phyloP scores from a whole-genome alignment of 768 basidiomycete genomes.

The Mycena galericulata region DNA sequence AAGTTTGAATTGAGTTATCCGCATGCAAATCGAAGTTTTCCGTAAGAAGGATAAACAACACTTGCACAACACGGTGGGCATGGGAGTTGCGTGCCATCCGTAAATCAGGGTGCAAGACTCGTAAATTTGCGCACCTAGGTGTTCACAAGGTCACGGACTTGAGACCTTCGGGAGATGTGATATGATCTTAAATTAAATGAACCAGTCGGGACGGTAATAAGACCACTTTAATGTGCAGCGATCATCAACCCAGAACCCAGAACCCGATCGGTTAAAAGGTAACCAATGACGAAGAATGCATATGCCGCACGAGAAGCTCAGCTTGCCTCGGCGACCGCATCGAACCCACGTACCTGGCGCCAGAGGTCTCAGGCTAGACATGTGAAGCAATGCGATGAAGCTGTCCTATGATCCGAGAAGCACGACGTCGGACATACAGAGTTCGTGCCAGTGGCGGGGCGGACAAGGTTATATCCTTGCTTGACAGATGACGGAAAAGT shows the following conservation, averaged over 20 bases:
- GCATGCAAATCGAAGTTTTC: constrained; percentile 53
- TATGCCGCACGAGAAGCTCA: constrained; percentile 31
- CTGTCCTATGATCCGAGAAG: constrained; percentile 33
- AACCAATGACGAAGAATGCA: constrained; percentile 30
- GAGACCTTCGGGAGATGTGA: constrained; percentile 9
- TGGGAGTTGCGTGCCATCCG: constrained; percentile 34
- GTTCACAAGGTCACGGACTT: constrained; percentile 22
- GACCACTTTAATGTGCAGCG: constrained; percentile 22
- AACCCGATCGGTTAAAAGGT: constrained; percentile 32
- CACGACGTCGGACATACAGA: constrained; percentile 33
- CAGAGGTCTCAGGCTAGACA: constrained; percentile 32
- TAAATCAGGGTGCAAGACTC: constrained; percentile 28
- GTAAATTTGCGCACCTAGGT: constrained; percentile 24
- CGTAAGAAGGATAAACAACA: constrained; percentile 51
- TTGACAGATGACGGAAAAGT: constrained; percentile 29
- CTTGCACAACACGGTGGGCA: constrained; percentile 31
- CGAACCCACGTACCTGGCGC: constrained; percentile 23
- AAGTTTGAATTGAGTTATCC: constrained; percentile 72
- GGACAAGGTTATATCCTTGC: constrained; percentile 35
- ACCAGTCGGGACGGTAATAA: constrained; percentile 18
- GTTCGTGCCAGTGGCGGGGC: constrained; percentile 28
- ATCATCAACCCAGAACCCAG: constrained; percentile 28
- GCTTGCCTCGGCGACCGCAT: constrained; percentile 21
- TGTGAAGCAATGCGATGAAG: constrained; percentile 26
- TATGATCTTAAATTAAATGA: constrained; percentile 28